These are phyloP conservation scores for Spathaspora sp. DNA, from an alignment of 805 yeast genomes.

Conservation along the genomic window DNA sequence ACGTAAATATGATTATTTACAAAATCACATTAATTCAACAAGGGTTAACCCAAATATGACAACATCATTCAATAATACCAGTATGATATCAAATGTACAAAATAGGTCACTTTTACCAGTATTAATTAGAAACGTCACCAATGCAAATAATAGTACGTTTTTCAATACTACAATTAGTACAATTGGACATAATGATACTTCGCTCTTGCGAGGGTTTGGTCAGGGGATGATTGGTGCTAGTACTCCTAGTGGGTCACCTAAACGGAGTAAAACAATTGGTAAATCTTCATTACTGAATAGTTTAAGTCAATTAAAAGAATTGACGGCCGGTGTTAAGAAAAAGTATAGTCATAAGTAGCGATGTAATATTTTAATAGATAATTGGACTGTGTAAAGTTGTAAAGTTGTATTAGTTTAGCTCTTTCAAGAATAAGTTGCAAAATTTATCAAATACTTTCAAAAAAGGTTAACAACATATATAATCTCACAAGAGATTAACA, in stretches of 20 bases:
- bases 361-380: not conserved
- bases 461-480: no score
- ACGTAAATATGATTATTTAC: conserved; percentile 29
- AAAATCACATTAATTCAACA: conserved; percentile 19
- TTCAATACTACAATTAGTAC: conserved; percentile 7
- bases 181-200: conserved; percentile 12
- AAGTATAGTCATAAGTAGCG: conserved; percentile 14
- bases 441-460: not conserved
- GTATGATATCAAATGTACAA: conserved; percentile 2
- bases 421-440: not conserved
- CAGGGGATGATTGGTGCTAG: conserved; percentile 36
- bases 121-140: not conserved
- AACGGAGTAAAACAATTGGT: conserved; percentile 3
- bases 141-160: conserved; percentile 15
- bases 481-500: not conserved
- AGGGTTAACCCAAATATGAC: not conserved
- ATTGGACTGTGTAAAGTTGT: no score
- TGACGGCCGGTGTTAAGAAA: conserved; percentile 24
- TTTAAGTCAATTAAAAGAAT: conserved; percentile 20
- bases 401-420: no score
- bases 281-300: conserved; percentile 11
- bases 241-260: conserved; percentile 30
- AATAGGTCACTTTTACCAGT: conserved; percentile 5
- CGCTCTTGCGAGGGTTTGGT: conserved; percentile 32
- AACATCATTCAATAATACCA: not conserved